These are phyloP conservation scores for Cucurbitaria berberidis DNA, from an alignment of 2,329 filamentous ascomycete species.

Conservation along the genomic window DNA sequence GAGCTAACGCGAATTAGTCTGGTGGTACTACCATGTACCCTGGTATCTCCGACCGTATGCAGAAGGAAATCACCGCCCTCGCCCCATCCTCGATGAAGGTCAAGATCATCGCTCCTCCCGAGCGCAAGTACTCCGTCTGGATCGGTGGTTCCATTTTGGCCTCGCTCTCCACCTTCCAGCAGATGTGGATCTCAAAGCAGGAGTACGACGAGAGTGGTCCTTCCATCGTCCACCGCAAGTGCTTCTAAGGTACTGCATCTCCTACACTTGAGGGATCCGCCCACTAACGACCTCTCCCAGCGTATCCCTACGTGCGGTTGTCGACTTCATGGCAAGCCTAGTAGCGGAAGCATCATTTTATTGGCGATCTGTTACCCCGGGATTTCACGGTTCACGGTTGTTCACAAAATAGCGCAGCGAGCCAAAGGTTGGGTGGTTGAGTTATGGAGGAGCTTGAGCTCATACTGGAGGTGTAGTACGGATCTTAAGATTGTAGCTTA, in stretches of 20 bases:
- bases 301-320: slow-evolving; percentile 43
- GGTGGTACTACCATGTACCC: slow-evolving; percentile 99
- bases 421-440: slow-evolving; percentile 46
- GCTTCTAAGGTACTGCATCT: slow-evolving; percentile 83
- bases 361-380: slow-evolving; percentile 45
- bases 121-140: slow-evolving; percentile 99
- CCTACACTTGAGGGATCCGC: slow-evolving; percentile 7
- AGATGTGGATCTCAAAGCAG: slow-evolving; percentile 99
- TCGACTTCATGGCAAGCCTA: slow-evolving; percentile 48
- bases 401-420: slow-evolving; percentile 50
- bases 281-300: slow-evolving; percentile 34
- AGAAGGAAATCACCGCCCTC: slow-evolving; percentile 99
- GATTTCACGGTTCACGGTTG: slow-evolving; percentile 44
- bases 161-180: slow-evolving; percentile 99
- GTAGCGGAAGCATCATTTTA: slow-evolving; percentile 44
- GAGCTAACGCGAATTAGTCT: slow-evolving; percentile 68
- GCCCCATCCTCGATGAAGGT: slow-evolving; percentile 99
- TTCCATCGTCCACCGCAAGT: slow-evolving; percentile 99
- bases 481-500: slow-evolving; percentile 51
- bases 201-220: slow-evolving; percentile 99
- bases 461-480: slow-evolving; percentile 37
- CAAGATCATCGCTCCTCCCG: slow-evolving; percentile 99
- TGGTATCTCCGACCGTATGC: slow-evolving; percentile 99
- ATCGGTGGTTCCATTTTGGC: slow-evolving; percentile 99
- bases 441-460: slow-evolving; percentile 47